phyloP scores from a whole-genome alignment of 441 rosid species.

The Eruca vesicaria region DNA sequence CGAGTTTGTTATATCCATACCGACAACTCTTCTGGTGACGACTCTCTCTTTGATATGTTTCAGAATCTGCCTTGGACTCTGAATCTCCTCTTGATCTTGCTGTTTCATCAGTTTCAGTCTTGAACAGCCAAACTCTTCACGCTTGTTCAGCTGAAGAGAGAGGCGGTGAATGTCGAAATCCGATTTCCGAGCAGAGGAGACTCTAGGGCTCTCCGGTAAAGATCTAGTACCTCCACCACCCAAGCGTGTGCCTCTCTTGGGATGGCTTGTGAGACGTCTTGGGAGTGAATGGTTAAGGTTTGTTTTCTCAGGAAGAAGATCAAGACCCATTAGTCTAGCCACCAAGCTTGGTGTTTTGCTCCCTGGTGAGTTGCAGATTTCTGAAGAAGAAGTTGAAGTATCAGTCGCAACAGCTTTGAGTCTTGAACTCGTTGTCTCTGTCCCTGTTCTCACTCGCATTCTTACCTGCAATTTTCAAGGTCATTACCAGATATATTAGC shows the following conservation, averaged over 20 bases:
- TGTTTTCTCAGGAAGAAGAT: constrained; percentile 62
- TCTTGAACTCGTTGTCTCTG: constrained; percentile 36
- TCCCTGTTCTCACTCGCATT: constrained; percentile 58
- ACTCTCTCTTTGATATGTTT: constrained; percentile 72
- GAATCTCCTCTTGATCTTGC: constrained; percentile 46
- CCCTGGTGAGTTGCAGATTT: constrained; percentile 61
- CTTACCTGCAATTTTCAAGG: constrained; percentile 43
- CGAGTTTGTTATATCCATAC: constrained; percentile 73
- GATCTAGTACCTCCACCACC: constrained; percentile 53
- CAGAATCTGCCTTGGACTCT: constrained; percentile 65
- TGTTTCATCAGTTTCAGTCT: constrained; percentile 43
- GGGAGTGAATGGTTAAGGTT: constrained; percentile 31
- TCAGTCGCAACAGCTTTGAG: constrained; percentile 31
- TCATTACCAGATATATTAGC: not conserved
- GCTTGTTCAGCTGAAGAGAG: constrained; percentile 72
- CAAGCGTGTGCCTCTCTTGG: constrained; percentile 37
- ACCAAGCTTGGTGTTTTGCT: constrained; percentile 84
- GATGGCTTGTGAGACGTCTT: constrained; percentile 26
- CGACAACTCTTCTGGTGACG: constrained; percentile 51
- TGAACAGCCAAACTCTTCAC: constrained; percentile 37
- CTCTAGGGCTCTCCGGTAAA: constrained; percentile 79
- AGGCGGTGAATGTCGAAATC: constrained; percentile 67
- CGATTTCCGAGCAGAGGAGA: constrained; percentile 70
- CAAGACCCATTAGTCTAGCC: constrained; percentile 97
- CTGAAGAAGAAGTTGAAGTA: constrained; percentile 36